Percentiles rank a stretch among this genome's conserved stretches.
These are phyloP conservation scores for Hypoxylon sp. DNA, from an alignment of 2,329 filamentous ascomycete genomes.

Conservation along the genomic window DNA sequence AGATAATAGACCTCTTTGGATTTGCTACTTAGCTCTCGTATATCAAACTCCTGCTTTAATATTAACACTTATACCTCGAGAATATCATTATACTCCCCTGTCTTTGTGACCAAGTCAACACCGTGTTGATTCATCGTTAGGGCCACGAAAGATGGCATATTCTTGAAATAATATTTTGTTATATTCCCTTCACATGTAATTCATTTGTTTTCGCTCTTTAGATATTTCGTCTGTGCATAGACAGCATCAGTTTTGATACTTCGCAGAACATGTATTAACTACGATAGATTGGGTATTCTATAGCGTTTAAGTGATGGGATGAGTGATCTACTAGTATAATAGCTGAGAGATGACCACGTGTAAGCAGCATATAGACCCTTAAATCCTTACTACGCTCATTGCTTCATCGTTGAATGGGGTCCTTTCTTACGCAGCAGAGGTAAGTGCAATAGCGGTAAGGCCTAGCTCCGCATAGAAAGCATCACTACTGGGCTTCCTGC, in stretches of 20 bases:
- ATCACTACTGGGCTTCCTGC: conserved; percentile 81
- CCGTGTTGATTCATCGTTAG: too few relatives aligned
- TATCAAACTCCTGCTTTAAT: too few relatives aligned
- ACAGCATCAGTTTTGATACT: not conserved
- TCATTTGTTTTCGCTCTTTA: not conserved
- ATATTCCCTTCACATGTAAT: too few relatives aligned
- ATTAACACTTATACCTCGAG: too few relatives aligned
- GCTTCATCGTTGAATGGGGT: not conserved
- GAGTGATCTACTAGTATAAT: conserved; percentile 15
- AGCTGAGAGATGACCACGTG: not conserved
- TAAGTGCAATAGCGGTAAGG: conserved; percentile 48
- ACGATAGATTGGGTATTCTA: conserved; percentile 3
- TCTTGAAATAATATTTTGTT: not conserved
- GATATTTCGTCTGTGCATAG: not conserved
- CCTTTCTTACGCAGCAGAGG: conserved; percentile 18
- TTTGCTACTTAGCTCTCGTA: too few relatives aligned
- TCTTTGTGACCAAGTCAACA: too few relatives aligned
- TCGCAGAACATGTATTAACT: not conserved
- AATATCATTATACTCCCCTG: too few relatives aligned
- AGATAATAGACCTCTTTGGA: too few relatives aligned
- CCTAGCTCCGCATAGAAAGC: conserved; percentile 86
- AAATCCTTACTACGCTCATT: conserved; percentile 1
- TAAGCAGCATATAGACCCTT: not conserved
- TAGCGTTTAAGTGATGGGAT: not conserved
- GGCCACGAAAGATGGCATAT: too few relatives aligned